Base-by-base conservation (phyloP, 306 rosid genomes). In the Cucumis hystrix region DNA sequence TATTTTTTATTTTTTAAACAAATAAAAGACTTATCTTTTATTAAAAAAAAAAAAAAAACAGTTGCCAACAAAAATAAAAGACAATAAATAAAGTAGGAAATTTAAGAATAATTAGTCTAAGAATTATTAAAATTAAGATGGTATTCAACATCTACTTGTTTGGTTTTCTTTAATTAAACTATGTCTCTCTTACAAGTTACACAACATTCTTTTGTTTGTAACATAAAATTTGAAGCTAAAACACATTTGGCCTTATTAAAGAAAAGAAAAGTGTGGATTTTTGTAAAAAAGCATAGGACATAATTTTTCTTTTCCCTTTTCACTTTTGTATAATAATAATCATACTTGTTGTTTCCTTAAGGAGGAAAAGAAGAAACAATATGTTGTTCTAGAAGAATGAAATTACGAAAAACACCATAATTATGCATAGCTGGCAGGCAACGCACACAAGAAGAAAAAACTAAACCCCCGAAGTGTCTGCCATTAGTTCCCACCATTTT, bases 341-440 rank as follows among this genome's bases (percentile, higher is more conserved):
- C 0, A 33, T 33, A 3, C 0, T 33, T 28, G 30, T 28, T 28
- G 30, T 1, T 28, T 28, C 30, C 3, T 28, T 28, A 28, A 28
- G 8, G n/a, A 23, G 28, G 30, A 28, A 21, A 21, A 21, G 3
- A 3, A 23, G 25, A 21, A 23, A 21, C 4, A 66, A 33, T 8
- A 16, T 4, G 5, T 61, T 33, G 5, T 63, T 64, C 25, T 35
- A 64, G 70, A 64, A 67, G 37, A 35, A 67, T 3, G n/a, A 10
- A 68, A 68, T 68, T 41, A 43, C n/a, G 21, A 51, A 68, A 39
- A 68, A 66, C 55, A 41, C 55, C 54, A 10, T 41, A 5, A 20
- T 41, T 33, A 30, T 67, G 2, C 74, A 40, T 41, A 68, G 74
- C 74, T 68, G 74, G 74, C 74, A 68, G 74, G 74, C 74, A 68